These are phyloP conservation scores for Penicillium lividum DNA, from an alignment of 495 filamentous ascomycete species.

Conservation along the genomic window DNA sequence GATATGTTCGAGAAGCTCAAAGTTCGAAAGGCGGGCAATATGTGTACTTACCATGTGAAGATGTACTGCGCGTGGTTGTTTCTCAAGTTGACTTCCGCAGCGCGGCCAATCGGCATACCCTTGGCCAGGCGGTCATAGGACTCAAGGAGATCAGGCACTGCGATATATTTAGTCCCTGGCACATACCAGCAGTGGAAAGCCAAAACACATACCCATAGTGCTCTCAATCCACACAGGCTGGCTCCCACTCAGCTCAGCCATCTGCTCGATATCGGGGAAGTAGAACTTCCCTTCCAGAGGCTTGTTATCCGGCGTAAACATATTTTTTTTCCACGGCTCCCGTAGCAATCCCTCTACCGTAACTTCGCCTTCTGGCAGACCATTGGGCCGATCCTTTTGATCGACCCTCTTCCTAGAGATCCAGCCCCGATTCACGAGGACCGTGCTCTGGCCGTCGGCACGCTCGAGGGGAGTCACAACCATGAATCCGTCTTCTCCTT, in stretches of 20 bases:
- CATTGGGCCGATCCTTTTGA: conserved; percentile 59
- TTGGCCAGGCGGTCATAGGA: conserved; percentile 68
- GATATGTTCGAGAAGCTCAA: not conserved
- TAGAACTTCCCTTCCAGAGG: conserved; percentile 85
- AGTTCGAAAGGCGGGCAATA: too few species aligned
- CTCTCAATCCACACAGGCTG: conserved; percentile 94
- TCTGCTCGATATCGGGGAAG: conserved; percentile 90
- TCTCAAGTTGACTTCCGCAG: conserved; percentile 86
- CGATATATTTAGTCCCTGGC: conserved; percentile 20
- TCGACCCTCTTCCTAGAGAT: conserved; percentile 68
- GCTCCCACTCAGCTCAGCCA: conserved; percentile 82
- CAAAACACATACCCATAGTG: conserved; percentile 71
- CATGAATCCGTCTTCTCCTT: conserved; percentile 85
- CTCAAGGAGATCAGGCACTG: conserved; percentile 76
- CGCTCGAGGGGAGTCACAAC: conserved; percentile 91
- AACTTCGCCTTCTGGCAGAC: conserved; percentile 66
- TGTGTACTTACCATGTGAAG: conserved; percentile 80
- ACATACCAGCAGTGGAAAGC: conserved; percentile 4
- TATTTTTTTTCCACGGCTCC: conserved; percentile 93
- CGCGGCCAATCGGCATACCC: conserved; percentile 90
- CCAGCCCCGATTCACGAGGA: conserved; percentile 90
- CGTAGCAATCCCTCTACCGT: conserved; percentile 80
- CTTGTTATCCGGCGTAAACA: conserved; percentile 90
- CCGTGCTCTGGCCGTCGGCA: conserved; percentile 57
- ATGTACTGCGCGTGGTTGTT: conserved; percentile 99